phyloP scores from a whole-genome alignment of 2,329 filamentous ascomycete genomes.

The Colletotrichum melonis region DNA sequence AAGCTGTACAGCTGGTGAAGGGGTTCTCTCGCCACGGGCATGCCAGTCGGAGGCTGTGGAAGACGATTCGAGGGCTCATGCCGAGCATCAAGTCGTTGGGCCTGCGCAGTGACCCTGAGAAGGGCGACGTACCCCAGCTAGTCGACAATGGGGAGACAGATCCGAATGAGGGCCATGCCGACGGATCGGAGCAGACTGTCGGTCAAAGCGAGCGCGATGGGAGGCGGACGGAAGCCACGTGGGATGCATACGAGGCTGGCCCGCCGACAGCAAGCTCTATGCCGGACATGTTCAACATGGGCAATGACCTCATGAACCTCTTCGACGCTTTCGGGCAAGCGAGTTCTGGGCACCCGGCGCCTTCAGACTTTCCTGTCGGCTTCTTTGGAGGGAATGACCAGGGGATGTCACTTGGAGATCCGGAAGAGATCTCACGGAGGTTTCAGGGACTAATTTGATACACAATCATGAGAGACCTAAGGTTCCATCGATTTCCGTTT shows the following conservation, averaged over 20 bases:
- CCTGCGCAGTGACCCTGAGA: conserved; percentile 36
- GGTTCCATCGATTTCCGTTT: not conserved
- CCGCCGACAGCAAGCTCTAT: conserved; percentile 33
- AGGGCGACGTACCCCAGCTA: not conserved
- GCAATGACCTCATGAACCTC: conserved; percentile 48
- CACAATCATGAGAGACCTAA: not conserved
- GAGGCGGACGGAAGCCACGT: not conserved
- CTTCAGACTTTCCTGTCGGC: conserved; percentile 17
- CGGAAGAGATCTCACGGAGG: conserved; percentile 45
- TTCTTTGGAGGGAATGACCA: conserved; percentile 26
- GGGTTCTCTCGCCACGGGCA: conserved; percentile 47
- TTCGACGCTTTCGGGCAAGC: conserved; percentile 47
- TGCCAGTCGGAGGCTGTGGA: conserved; percentile 48
- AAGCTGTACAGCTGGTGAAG: conserved; percentile 46
- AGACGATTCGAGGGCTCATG: conserved; percentile 47
- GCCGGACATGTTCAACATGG: conserved; percentile 48
- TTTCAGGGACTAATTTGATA: conserved; percentile 46
- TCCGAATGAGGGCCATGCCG: conserved; percentile 8
- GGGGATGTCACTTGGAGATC: conserved; percentile 33
- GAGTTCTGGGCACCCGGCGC: conserved; percentile 27
- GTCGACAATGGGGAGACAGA: conserved; percentile 28
- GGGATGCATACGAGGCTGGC: conserved; percentile 8
- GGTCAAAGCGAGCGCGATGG: not conserved
- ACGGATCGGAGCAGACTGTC: not conserved
- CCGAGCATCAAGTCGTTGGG: conserved; percentile 45